Evolutionary conservation across 1,139 yeast genomes (phyloP), one percentile per base, ranked within the genome.

Genomic region (Meyerozyma elateridarum): DNA sequence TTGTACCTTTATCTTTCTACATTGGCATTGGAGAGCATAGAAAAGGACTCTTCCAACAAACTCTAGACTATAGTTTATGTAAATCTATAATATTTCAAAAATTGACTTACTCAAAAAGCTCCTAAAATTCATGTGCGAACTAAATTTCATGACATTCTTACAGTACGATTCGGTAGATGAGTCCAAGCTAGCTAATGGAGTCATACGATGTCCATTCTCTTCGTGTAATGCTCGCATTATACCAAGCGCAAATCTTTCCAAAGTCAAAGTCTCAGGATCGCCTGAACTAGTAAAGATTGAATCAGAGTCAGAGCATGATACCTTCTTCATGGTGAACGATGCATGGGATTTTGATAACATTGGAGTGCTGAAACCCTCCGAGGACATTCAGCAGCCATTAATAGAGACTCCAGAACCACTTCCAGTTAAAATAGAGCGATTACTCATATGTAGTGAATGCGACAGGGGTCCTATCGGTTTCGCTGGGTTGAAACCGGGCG

Each of bases 331-430:
- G 19, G 52, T 79, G 2, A 48, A 58, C 4, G 85, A 81, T 44
- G 76, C 78, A 37, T 82, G 89, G 89, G 82, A 76, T 42, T 82
- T 82, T 45, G 89, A 81, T 43, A 82, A 82, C 46, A 72, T 82
- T 29, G 89, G 87, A 1, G 91, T 82, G 2, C 79, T 88, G 1
- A 62, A 68, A 49, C 68, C 76, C 17, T 38, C 71, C 6, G 54
- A 56, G 12, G 46, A 52, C 9, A 39, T 51, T 6, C 26, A 37
- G 2, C 39, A 52, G 11, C 51, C 50, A 3, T 42, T 45, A 8
- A 44, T 54, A 25, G 44, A 40, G 31, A 43, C 35, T 6, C 44
- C 42, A 11, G 37, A 31, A 5, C 32, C 13, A 15, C 14, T 39
- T 12, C 39, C 49, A 3, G 49, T 59, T n/a, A 57, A 59, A 17